These are phyloP conservation scores for Pleurotus citrinopileatus DNA, from an alignment of 768 basidiomycete species.

Conservation along the genomic window DNA sequence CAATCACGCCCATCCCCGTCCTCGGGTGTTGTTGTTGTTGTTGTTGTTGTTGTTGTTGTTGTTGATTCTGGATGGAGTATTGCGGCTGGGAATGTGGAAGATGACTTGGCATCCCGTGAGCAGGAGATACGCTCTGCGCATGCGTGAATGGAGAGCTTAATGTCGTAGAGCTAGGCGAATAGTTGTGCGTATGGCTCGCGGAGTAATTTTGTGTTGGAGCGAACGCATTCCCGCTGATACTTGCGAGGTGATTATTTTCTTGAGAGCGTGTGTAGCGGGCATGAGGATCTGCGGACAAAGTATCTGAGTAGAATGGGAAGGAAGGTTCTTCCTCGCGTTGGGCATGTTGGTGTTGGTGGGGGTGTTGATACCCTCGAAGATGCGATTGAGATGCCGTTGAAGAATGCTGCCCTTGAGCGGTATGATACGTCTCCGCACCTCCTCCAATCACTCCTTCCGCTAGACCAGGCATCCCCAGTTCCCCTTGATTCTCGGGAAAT, in stretches of 20 bases:
- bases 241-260: neutral
- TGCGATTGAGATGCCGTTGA: neutral
- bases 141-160: constrained; percentile 4
- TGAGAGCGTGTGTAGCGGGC: neutral
- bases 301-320: constrained; percentile 1
- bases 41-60: neutral
- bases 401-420: neutral
- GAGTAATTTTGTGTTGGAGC: no score
- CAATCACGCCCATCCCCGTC: neutral
- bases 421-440: neutral
- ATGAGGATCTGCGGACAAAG: neutral
- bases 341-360: neutral
- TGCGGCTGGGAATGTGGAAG: neutral
- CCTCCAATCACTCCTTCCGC: neutral
- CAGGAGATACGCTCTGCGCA: constrained; percentile 4
- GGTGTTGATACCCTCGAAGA: neutral
- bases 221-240: neutral
- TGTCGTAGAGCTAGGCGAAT: constrained; percentile 6
- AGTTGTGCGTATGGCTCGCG: no score
- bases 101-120: constrained; percentile 1
- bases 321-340: neutral
- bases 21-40: neutral
- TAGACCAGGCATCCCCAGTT: neutral
- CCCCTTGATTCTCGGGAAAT: constrained; percentile 6
- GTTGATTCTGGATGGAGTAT: neutral